A percentile compares a stretch with the other conserved stretches of the same genome.
Conservation (phyloP, 169 alveolate species). For the Eimeria necatrix region DNA sequence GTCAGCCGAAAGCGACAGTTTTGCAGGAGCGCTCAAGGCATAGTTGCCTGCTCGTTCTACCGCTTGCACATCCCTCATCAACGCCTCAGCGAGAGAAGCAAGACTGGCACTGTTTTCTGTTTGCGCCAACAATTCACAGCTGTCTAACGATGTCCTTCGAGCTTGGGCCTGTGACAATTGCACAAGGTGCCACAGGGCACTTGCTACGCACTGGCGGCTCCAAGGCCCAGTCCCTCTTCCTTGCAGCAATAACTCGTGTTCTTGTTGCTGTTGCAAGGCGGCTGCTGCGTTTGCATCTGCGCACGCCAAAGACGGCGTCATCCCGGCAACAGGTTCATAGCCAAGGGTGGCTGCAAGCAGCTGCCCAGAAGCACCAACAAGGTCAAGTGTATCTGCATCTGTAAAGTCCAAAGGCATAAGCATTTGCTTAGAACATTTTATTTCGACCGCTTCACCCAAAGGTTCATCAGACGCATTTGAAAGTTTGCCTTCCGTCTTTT, state of each 20-base stretch:
- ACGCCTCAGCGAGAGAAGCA: conserved; percentile 41
- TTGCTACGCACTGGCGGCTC: conserved; percentile 56
- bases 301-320: background rate
- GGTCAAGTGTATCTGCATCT: conserved; percentile 55
- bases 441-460: background rate
- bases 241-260: conserved; percentile 44
- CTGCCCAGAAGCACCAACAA: conserved; percentile 53
- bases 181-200: conserved; percentile 33
- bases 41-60: background rate
- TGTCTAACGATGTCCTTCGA: background rate
- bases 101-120: background rate
- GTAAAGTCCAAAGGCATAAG: background rate
- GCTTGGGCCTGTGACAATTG: background rate
- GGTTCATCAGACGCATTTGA: background rate
- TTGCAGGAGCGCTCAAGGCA: background rate
- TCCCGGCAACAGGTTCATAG: background rate
- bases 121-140: background rate
- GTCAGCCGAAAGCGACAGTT: conserved; percentile 38
- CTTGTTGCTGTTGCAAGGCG: conserved; percentile 43
- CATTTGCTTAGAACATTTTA: background rate
- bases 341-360: conserved; percentile 62
- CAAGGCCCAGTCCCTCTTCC: conserved; percentile 64
- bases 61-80: conserved; percentile 19
- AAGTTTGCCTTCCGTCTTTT: background rate
- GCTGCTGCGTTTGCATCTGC: background rate